Base-by-base conservation (phyloP, 192 early-diverging fungal species). In the Obelidium mucronatum region DNA sequence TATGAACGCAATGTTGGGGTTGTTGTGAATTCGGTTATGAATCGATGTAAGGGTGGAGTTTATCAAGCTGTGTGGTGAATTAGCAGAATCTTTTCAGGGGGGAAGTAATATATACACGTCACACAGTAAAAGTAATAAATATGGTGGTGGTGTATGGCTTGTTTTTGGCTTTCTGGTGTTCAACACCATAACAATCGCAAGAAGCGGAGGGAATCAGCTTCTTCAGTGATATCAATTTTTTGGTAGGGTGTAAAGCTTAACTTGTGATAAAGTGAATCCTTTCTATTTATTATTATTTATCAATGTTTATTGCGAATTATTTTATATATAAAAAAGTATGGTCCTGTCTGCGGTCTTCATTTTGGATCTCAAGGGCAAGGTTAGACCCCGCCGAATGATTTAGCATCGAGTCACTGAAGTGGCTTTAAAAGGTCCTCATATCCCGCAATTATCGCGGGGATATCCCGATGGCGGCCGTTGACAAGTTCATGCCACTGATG, bases 391-490 rank as follows among this genome's bases (percentile, higher is more conserved):
- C 52, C 13, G 62, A 22, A 6, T 26, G 11, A 48, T 48, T 48
- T 0, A 48, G 19, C 60, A 11, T 17, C 40, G 8, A 37, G 40
- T 56, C n/a, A n/a, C n/a, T n/a, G n/a, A n/a, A n/a, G n/a, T n/a
- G n/a, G n/a, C n/a, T n/a, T n/a, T n/a, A 54, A 40, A 26, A 87
- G 85, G 94, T 97, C 64, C 93, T 99, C 66, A 99, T 99, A 80
- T 94, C 96, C 11, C 89, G 97, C 35, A 96, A 98, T 86, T 99
- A 97, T 83, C 91, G 97, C 28, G 97, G 97, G 4, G 97, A 99
- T 83, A 96, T 99, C 78, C 96, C 97, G 72, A 93, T 97, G 91
- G 88, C 87, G 54, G 92, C 95, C 30, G 93, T 97, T 67, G 97
- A 99, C 56, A 96, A 95, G 82, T 99, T 99, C 81, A 95, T 99